Base-by-base conservation (phyloP, 805 yeast genomes). In the Saccharomycopsis schoenii region DNA sequence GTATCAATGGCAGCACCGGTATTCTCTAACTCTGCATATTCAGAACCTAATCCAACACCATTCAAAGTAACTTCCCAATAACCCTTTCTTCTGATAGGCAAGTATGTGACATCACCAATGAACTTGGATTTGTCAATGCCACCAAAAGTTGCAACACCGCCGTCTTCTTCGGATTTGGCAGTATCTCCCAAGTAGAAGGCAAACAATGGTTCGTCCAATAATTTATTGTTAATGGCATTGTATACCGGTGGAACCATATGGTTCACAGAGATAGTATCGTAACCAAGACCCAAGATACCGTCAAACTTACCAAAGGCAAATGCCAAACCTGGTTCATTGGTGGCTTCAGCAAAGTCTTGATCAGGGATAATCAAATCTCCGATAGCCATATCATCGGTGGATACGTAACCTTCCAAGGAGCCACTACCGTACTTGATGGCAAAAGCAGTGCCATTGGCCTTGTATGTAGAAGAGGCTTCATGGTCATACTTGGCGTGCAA, bases 231-330 rank as follows among this genome's bases (percentile, higher is more conserved):
- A 63, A 92, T 80, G 62, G 99, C 98, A 68, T 88, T 89, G 80
- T 91, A 91, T 64, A 94, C 75, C 54, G 99, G 99, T 61, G 99
- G 98, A 37, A 89, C 96, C 69, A 92, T 83, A 70, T 83, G 82
- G 79, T 92, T 80, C 60, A 89, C 97, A 15, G 97, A 83, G 67
- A 94, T 91, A 59, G 97, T 80, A 76, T 89, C 89, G 76, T 93
- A 94, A 66, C 89, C 99, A 67, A 94, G 83, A 67, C 99, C 99
- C 65, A 94, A 79, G 67, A 94, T 92, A 77, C 99, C 99, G 73
- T 94, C 99, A 73, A 94, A 94, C 77, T 94, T 93, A 74, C 97
- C 99, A 75, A 94, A 94, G 58, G 99, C 98, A 77, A 94, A 94
- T 0, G 97, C 94, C 67, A 94, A 82, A 61, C 99, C 99, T 52